Evolutionary conservation across 352 stramenopile species (phyloP).

Genomic region (Phytophthora sansomeana): DNA sequence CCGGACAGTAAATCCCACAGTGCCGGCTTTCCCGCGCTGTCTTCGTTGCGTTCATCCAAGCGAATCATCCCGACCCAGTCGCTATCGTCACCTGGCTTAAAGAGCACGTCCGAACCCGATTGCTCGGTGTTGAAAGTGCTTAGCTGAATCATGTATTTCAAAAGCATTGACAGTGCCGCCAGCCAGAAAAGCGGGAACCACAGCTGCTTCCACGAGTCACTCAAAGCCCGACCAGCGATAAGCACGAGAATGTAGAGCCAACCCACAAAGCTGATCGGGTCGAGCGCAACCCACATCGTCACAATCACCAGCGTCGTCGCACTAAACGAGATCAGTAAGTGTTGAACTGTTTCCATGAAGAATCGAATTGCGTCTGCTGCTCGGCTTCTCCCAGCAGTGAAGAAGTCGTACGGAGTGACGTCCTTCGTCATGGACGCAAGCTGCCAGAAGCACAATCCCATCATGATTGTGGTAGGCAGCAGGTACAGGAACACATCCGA

Average conservation of each 20-base stretch:
- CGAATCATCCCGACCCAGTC: slow-evolving; percentile 68
- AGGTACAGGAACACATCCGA: slow-evolving; percentile 86
- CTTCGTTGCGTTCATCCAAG: slow-evolving; percentile 50
- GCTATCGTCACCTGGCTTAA: slow-evolving; percentile 58
- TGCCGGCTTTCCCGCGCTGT: slow-evolving; percentile 35
- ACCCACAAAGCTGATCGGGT: slow-evolving; percentile 70
- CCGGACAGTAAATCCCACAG: slow-evolving; percentile 66
- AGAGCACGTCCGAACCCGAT: slow-evolving; percentile 36
- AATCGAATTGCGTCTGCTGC: slow-evolving; percentile 62
- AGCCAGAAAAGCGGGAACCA: slow-evolving; percentile 88
- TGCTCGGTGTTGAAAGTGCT: slow-evolving; percentile 56
- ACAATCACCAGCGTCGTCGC: slow-evolving; percentile 71
- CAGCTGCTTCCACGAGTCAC: slow-evolving; percentile 67
- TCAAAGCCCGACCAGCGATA: slow-evolving; percentile 60
- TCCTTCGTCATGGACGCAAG: slow-evolving; percentile 77
- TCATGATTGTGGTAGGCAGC: slow-evolving; percentile 73
- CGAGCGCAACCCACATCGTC: slow-evolving; percentile 72
- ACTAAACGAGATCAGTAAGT: slow-evolving; percentile 76
- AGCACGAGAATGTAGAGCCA: slow-evolving; percentile 74
- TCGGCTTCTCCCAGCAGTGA: slow-evolving; percentile 62
- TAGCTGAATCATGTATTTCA: slow-evolving; percentile 79
- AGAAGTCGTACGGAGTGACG: slow-evolving; percentile 68
- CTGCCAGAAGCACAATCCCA: slow-evolving; percentile 86
- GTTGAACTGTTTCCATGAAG: slow-evolving; percentile 64
- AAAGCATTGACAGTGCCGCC: slow-evolving; percentile 56